Base-by-base conservation (phyloP, 345 rosid genomes). In the Lepidium didymum region DNA sequence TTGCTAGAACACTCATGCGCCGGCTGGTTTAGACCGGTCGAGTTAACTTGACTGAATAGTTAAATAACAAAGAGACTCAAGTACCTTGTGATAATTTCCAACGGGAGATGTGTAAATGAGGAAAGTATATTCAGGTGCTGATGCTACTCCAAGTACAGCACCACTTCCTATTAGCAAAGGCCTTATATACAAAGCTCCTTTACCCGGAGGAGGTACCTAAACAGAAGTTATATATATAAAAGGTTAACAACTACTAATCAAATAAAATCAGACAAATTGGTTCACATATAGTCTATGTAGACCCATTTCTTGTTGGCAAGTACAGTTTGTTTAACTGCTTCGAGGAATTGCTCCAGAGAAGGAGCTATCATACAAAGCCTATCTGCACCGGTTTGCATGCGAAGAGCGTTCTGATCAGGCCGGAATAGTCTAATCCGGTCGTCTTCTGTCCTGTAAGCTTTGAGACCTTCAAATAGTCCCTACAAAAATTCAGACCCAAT, bases 151-250 rank as follows among this genome's bases (percentile, higher is more conserved):
- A 35, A 85, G 76, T 10, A 73, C 4, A 33, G 80, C 44, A 27
- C 94, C 81, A 41, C 61, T 84, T 21, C 89, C 94, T 73, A 85
- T 66, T 10, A 85, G 85, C 69, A 87, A 18, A 34, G 89, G 94
- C 79, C 94, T 84, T 2, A 85, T 41, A 66, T 87, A 87, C 59
- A 87, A 29, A 13, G 94, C 40, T 29, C 91, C 94, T 74, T 77
- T 85, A 55, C 87, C 89, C 0, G 62, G 60, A 15, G 91, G 91
- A 46, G 94, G 94, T 16, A 87, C 83, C 93, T 81, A 38, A 52
- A 12, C 44, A 6, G 3, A 10, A 33, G 36, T 46, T 37, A 38
- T 25, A 27, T 50, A 25, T 11, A 23, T 49, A 27, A 10, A 11
- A 47, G 5, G 34, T 23, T 14, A 29, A 42, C 11, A 44, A 34